phyloP scores from a whole-genome alignment of 129 eudicot species.

The Lactuca saligna region DNA sequence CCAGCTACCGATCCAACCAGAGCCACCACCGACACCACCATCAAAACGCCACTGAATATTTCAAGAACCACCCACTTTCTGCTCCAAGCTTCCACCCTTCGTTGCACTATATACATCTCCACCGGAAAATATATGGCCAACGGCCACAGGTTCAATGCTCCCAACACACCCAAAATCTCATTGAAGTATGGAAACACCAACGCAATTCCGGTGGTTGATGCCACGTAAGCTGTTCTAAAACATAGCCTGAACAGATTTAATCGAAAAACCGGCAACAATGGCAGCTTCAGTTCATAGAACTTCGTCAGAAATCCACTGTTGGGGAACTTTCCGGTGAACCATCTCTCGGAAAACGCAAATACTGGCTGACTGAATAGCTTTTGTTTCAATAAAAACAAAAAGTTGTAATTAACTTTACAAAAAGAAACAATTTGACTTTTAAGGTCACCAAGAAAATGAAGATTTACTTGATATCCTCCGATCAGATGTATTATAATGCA shows the following conservation, averaged over 20 bases:
- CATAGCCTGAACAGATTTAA: slow-evolving; percentile 41
- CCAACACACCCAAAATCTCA: slow-evolving; percentile 62
- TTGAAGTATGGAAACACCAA: slow-evolving; percentile 74
- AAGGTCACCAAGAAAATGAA: slow-evolving; percentile 20
- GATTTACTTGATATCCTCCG: slow-evolving; percentile 77
- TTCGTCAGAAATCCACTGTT: slow-evolving; percentile 38
- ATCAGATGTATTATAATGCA: slow-evolving; percentile 71
- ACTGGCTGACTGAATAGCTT: slow-evolving; percentile 72
- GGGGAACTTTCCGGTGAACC: slow-evolving; percentile 43
- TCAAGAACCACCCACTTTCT: slow-evolving; percentile 58
- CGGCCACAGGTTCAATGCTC: slow-evolving; percentile 77
- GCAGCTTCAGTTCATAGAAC: slow-evolving; percentile 29
- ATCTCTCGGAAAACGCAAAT: slow-evolving; percentile 43
- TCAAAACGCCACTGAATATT: slow-evolving; percentile 43
- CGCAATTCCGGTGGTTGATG: slow-evolving; percentile 41
- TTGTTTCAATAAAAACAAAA: background rate
- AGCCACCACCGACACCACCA: slow-evolving; percentile 60
- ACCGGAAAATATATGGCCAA: slow-evolving; percentile 77
- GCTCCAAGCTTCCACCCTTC: slow-evolving; percentile 48
- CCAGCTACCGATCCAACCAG: slow-evolving; percentile 68
- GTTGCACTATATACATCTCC: slow-evolving; percentile 66
- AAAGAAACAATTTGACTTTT: slow-evolving; percentile 18
- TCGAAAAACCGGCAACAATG: slow-evolving; percentile 31
- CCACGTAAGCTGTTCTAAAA: slow-evolving; percentile 56
- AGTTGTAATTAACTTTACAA: background rate